A percentile compares a stretch with the other conserved stretches of the same genome.
phyloP scores from a whole-genome alignment of 2,329 filamentous ascomycete genomes.

The Atkinsonella texensis region DNA sequence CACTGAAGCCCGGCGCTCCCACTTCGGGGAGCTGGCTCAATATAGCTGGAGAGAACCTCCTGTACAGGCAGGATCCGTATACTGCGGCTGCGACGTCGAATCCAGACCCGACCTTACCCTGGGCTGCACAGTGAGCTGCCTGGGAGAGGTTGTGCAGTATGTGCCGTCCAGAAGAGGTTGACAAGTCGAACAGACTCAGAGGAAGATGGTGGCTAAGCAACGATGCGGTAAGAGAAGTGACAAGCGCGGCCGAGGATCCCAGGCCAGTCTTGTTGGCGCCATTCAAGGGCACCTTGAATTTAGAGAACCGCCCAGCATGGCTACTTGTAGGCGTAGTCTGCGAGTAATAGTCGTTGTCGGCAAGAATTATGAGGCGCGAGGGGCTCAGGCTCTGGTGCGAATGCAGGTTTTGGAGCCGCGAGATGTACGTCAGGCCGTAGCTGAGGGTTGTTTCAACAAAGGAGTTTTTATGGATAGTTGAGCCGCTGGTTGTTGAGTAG shows the following conservation, averaged over 20 bases:
- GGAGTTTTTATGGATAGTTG: constrained; percentile 46
- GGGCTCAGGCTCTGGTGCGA: constrained; percentile 46
- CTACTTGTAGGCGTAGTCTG: constrained; percentile 25
- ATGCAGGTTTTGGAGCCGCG: constrained; percentile 25
- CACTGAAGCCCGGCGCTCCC: constrained; percentile 53
- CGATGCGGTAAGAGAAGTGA: constrained; percentile 73
- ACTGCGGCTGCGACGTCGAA: constrained; percentile 93
- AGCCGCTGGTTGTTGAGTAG: constrained; percentile 24
- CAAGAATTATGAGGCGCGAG: constrained; percentile 71
- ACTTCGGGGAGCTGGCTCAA: constrained; percentile 56
- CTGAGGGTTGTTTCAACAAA: constrained; percentile 88
- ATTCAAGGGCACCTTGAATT: constrained; percentile 63
- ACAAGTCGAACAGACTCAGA: constrained; percentile 40
- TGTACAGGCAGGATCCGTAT: constrained; percentile 82
- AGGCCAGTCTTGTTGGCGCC: constrained; percentile 91
- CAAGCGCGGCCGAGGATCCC: constrained; percentile 86
- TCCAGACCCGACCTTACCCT: constrained; percentile 91
- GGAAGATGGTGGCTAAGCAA: constrained; percentile 67
- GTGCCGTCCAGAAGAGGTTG: constrained; percentile 38
- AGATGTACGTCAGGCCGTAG: constrained; percentile 78
- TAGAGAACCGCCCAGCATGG: constrained; percentile 49
- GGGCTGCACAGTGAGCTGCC: constrained; percentile 85
- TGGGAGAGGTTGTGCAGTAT: constrained; percentile 87
- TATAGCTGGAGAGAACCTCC: constrained; percentile 76
- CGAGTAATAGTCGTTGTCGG: constrained; percentile 96